These are phyloP conservation scores for Hordeum marinum DNA, from an alignment of 176 grass and related monocot genomes.

Conservation along the genomic window DNA sequence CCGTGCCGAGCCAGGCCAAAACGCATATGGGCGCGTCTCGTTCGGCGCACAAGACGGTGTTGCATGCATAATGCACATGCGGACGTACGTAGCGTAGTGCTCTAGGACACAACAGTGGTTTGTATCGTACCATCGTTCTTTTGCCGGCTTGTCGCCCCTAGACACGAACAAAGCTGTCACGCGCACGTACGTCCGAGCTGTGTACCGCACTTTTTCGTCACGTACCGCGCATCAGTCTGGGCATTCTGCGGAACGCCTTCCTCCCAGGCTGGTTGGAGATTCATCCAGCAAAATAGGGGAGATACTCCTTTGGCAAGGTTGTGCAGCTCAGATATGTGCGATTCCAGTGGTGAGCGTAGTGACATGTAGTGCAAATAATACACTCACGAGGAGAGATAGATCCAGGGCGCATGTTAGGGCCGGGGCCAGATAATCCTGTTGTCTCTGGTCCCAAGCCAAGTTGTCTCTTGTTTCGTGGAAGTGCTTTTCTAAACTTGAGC, in stretches of 20 bases:
- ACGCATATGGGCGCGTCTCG: no score
- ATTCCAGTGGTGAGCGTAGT: not conserved
- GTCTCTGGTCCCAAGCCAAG: no score
- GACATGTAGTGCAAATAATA: not conserved
- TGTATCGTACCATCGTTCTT: not conserved
- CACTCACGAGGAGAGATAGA: not conserved
- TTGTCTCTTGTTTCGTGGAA: no score
- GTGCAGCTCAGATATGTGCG: not conserved
- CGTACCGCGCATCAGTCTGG: not conserved
- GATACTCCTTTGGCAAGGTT: not conserved
- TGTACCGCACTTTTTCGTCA: not conserved
- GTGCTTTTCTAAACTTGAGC: no score
- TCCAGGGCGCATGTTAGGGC: no score
- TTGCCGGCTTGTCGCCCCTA: not conserved
- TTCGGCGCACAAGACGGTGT: no score
- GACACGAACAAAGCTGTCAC: not conserved
- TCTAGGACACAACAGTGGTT: no score
- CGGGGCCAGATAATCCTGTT: no score
- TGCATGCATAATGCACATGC: no score
- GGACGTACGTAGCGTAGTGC: no score
- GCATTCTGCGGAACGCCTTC: not conserved
- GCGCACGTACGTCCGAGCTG: not conserved
- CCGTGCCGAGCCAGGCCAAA: no score
- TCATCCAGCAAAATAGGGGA: not conserved
- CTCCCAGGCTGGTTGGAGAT: not conserved